Evolutionary conservation across 176 grass and related monocot genomes (phyloP), one percentile per base, ranked within the genome.

Genomic region (Hyparrhenia diplandra): DNA sequence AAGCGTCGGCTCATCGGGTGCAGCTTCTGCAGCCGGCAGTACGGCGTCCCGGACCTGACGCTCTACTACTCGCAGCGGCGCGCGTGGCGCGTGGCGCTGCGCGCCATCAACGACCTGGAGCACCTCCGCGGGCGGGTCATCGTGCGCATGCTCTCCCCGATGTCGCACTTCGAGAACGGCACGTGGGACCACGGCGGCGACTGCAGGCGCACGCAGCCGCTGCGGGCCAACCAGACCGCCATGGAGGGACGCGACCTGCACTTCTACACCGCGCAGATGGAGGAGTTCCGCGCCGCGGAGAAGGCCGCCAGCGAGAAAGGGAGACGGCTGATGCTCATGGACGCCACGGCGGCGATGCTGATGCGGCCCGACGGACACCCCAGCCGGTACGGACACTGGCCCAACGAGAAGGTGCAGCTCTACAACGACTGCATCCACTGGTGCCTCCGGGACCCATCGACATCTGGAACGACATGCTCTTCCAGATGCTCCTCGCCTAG

Each of bases 81-180:
- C 47, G 91, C 90, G 31, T 93, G 87, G 71, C 87, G 90, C 13
- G 86, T 88, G 1, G 75, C 87, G 23, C 78, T 97, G 58, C 72
- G 32, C 52, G 89, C 83, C 20, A 76, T 97, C 82, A 90, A 80
- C 77, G 85, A 64, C 4, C 82, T 32, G 66, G 82, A 80, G 0
- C 0, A 0, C 0, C 73, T 86, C 9, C 81, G 64, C 16, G 92
- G 86, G 10, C 75, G 76, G 9, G 77, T 94, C 13, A 82, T 97
- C 32, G 73, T 97, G 64, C 82, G 87, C 6, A 94, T 93, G 57
- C 82, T 97, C 46, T 87, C 94, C 14, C 92, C 94, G 5, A 83
- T 85, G 80, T 90, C 88, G 61, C 94, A 97, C 90, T 97, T 97
- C 80, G 94, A 97, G 86, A 90, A 90, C 83, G 95, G 95, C 4